Percentiles rank a stretch among this genome's conserved stretches.
phyloP scores from a whole-genome alignment of 176 grass and related monocot species.

The Tuctoria greenei region DNA sequence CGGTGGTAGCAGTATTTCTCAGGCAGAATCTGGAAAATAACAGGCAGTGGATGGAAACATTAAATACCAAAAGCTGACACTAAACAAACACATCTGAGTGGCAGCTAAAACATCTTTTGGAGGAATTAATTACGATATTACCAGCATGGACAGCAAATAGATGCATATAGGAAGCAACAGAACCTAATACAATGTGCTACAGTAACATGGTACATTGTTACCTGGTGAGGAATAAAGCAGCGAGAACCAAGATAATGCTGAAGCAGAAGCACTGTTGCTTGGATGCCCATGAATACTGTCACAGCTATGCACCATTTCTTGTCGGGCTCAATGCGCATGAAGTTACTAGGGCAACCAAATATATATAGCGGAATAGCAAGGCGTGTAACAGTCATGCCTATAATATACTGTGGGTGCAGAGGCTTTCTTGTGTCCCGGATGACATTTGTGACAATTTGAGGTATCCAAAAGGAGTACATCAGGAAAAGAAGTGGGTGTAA shows the following conservation, averaged over 20 bases:
- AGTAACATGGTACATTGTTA: slow-evolving; percentile 37
- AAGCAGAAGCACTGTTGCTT: slow-evolving; percentile 75
- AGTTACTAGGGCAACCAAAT: slow-evolving; percentile 96
- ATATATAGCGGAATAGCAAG: slow-evolving; percentile 87
- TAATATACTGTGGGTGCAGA: slow-evolving; percentile 86
- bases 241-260: slow-evolving; percentile 97
- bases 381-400: slow-evolving; percentile 85
- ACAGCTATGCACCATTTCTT: slow-evolving; percentile 84
- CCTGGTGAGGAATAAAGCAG: slow-evolving; percentile 98
- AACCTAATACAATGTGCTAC: neutral
- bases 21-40: slow-evolving; percentile 71
- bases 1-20: slow-evolving; percentile 96
- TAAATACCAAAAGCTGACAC: neutral
- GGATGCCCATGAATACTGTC: slow-evolving; percentile 63
- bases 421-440: slow-evolving; percentile 96
- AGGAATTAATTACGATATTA: neutral
- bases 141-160: neutral
- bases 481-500: slow-evolving; percentile 68
- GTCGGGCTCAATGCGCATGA: slow-evolving; percentile 78
- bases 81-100: slow-evolving; percentile 4
- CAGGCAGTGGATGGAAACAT: neutral
- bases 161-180: neutral
- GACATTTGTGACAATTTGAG: slow-evolving; percentile 90
- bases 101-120: neutral
- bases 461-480: slow-evolving; percentile 95